Base-by-base conservation (phyloP, 2,329 filamentous ascomycete genomes). In the Xylariaceae sp. region DNA sequence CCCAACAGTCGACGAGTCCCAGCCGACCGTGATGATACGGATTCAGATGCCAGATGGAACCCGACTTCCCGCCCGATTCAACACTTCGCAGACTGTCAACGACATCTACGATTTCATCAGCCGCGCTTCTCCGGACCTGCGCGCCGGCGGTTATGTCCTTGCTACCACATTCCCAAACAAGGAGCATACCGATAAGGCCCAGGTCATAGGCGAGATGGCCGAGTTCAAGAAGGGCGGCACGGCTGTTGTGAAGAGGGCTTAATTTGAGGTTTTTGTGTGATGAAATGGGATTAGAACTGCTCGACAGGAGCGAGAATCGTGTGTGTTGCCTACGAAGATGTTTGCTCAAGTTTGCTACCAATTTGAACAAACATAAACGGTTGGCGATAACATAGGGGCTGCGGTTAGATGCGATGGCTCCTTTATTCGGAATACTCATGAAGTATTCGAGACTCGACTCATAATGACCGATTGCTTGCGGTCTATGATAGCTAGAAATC, bases 161-260 rank as follows among this genome's bases (percentile, higher is more conserved):
- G 88, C 88, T 64, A 94, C 90, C 0, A 93, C 89, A 0, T 94
- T 94, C 73, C 90, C 90, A 3, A 90, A 85, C 69, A 92, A 90
- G 75, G 88, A 93, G 56, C 82, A 93, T 64, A 86, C 81, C 1
- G 88, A 94, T 68, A 87, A 86, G 73, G 74, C 71, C 7, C 68
- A 82, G 54, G 78, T 81, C 1, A 71, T 88, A 34, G 82, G 82
- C 4, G 84, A 88, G 18, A 78, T 87, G 74, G 64, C 79, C 30
- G 85, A 88, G 70, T 87, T 88, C 69, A 88, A 84, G 76, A 82
- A 81, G 71, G 85, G 85, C 10, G 85, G 84, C 17, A 86, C 82
- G 0, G 84, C 83, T 1, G 80, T 88, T 44, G 84, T 88, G 47
- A 88, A 88, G 75, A 75, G 72, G 70, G 8, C 34, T 34, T 51